Evolutionary conservation across 2,329 filamentous ascomycete genomes (phyloP).

Genomic region (Aspergillus persii): DNA sequence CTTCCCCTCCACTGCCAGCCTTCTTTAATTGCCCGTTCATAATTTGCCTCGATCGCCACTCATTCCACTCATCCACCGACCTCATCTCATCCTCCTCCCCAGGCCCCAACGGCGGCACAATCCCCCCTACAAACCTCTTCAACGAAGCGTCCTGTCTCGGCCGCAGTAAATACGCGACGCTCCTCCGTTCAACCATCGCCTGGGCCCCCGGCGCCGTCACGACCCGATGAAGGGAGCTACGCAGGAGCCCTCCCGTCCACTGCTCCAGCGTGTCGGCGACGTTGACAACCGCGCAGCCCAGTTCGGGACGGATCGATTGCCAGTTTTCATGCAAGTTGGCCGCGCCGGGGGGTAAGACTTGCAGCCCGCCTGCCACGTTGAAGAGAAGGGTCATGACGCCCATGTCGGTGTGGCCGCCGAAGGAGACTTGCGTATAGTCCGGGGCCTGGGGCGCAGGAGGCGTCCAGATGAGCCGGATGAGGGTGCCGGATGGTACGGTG

Average conservation of each 20-base stretch:
- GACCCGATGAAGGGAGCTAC: slow-evolving; percentile 26
- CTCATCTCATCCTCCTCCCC: slow-evolving; percentile 11
- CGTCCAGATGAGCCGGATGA: slow-evolving; percentile 19
- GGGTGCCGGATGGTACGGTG: slow-evolving; percentile 24
- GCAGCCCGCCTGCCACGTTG: slow-evolving; percentile 37
- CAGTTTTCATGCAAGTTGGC: slow-evolving; percentile 15
- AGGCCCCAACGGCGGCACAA: slow-evolving; percentile 11
- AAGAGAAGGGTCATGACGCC: slow-evolving; percentile 38
- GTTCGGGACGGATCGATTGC: slow-evolving; percentile 20
- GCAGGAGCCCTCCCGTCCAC: slow-evolving; percentile 42
- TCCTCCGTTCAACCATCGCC: slow-evolving; percentile 11
- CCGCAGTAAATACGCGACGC: slow-evolving; percentile 20
- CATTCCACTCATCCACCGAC: slow-evolving; percentile 12
- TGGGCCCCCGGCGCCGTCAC: slow-evolving; percentile 22
- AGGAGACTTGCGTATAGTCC: slow-evolving; percentile 19
- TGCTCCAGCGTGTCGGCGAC: slow-evolving; percentile 50
- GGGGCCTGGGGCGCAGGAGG: slow-evolving; percentile 8
- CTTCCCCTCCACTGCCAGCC: no score
- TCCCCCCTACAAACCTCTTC: slow-evolving; percentile 10
- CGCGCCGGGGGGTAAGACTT: slow-evolving; percentile 29
- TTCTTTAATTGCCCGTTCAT: slow-evolving; percentile 11
- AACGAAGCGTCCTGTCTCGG: slow-evolving; percentile 14
- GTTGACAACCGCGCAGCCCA: slow-evolving; percentile 42
- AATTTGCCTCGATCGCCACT: slow-evolving; percentile 10
- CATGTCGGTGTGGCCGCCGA: slow-evolving; percentile 36